Evolutionary conservation across 139 green algal genomes (phyloP), one percentile per base, ranked within the genome.

Genomic region (Penium margaritaceum): DNA sequence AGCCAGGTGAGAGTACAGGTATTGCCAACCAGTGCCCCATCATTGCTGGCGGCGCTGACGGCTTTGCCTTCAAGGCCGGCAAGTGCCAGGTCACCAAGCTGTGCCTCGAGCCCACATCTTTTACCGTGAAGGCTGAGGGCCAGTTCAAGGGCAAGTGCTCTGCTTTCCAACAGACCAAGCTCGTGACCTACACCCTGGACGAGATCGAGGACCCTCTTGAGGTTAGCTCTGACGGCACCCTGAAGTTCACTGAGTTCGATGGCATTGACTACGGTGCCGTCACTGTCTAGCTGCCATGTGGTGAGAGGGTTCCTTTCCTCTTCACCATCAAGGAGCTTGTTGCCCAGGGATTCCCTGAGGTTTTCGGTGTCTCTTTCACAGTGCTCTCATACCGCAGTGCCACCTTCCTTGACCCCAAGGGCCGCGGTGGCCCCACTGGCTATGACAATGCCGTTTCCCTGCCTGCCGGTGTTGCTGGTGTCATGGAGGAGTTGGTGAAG

Each of bases 361-460:
- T 64, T 41, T 97, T 98, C 86, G 90, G 88, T 44, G 94, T 94
- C 60, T 89, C 96, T 77, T 99, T 98, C 80, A 69, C 75, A 0
- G 94, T 99, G 64, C 92, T 94, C 27, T 97, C 92, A 19, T 99
- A 99, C 92, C 88, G 94, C 61, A 94, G 94, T 41, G 89, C 91
- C 6, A 89, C 94, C 73, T 99, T 99, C 94, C 89, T 99, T 38
- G 94, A 99, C 94, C 94, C 94, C 81, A 99, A 99, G 92, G 93
- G 93, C 78, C 89, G 93, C 37, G 93, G 93, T 89, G 93, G 88
- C 46, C 88, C 93, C 60, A 93, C 89, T 63, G 93, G 93, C 55
- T 97, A 97, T 73, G 93, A 98, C 84, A 96, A 87, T 70, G 93
- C 93, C 29, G 90, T 97, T 34, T 93, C 92, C 14, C 89, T 98